These are phyloP conservation scores for Boletales sp. DNA, from an alignment of 768 basidiomycete species.

Conservation along the genomic window DNA sequence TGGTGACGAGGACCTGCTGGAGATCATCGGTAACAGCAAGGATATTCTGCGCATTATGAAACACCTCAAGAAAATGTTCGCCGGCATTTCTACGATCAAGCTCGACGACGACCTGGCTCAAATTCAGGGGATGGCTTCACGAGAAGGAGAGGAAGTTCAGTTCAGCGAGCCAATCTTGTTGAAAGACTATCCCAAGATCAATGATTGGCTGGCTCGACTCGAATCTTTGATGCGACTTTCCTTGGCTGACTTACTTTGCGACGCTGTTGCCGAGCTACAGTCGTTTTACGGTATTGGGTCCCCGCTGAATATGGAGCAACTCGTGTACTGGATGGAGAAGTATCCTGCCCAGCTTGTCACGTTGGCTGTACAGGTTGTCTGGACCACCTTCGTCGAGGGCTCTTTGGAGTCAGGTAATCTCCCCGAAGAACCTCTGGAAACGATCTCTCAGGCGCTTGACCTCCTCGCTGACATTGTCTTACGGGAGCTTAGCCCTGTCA, in stretches of 20 bases:
- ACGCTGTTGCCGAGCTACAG: constrained; percentile 77
- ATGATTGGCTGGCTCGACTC: constrained; percentile 93
- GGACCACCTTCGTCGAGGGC: constrained; percentile 82
- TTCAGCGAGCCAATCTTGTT: constrained; percentile 83
- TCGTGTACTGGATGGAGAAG: constrained; percentile 89
- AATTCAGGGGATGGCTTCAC: constrained; percentile 91
- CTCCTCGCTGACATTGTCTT: constrained; percentile 96
- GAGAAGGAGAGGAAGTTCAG: constrained; percentile 90
- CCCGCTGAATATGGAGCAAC: constrained; percentile 56
- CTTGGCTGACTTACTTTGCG: constrained; percentile 75
- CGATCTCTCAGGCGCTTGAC: constrained; percentile 80
- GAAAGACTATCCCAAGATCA: constrained; percentile 96
- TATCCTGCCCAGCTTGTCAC: constrained; percentile 97
- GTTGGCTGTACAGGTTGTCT: constrained; percentile 90
- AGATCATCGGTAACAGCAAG: constrained; percentile 99
- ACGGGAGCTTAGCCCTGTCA: constrained; percentile 81
- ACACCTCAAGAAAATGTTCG: constrained; percentile 99
- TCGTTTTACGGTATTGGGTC: constrained; percentile 70
- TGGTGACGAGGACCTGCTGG: constrained; percentile 96
- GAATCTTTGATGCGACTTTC: constrained; percentile 93
- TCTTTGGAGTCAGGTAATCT: constrained; percentile 54
- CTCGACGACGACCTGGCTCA: constrained; percentile 85
- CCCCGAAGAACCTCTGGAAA: constrained; percentile 67
- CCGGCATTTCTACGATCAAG: constrained; percentile 86
- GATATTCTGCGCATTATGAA: constrained; percentile 98